Base-by-base conservation (phyloP, 1,284 basidiomycete genomes). In the Apiotrichum gamsii region DNA sequence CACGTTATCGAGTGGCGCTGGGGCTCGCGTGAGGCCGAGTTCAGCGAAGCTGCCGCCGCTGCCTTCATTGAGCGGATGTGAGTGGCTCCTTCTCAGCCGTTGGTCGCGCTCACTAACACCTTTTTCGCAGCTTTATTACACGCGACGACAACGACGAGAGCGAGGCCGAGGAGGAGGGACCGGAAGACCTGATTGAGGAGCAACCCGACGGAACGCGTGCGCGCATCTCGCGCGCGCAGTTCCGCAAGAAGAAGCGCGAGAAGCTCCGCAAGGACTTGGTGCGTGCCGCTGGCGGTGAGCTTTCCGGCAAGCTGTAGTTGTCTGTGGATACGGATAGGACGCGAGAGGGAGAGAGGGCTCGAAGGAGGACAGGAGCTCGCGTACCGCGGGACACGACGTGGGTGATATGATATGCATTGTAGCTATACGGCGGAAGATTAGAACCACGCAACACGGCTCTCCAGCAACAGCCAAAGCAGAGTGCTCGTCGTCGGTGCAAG, bases 1-100 rank as follows among this genome's bases (percentile, higher is more conserved):
- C 31, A 53, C 15, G 45, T 42, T 3, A 51, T 54, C 37, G 65
- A 70, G 42, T 67, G 65, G 65, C 59, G 60, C 32, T 73, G 70
- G 72, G 72, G 72, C 15, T 53, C 58, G 38, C 56, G 69, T 32
- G 69, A 72, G 43, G 61, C 60, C 6, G 72, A 73, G 54, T 69
- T 71, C 33, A 60, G 60, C 11, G 69, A 71, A 42, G 51, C 58
- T 21, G 67, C 64, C 14, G 69, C 67, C 5, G 62, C 58, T 3
- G 49, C 52, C 24, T 72, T 70, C 46, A 68, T 72, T 23, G 61
- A 60, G 39, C 51, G 59, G 20, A 50, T 71, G 70, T 72, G 48
- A 56, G 68, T 60, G 11, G 10, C n/a, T n/a, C n/a, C n/a, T n/a
- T n/a, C n/a, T n/a, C n/a, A n/a, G n/a, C n/a, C n/a, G n/a, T n/a